Base-by-base conservation (phyloP, 1,284 basidiomycete genomes). In the Malassezia sp. region DNA sequence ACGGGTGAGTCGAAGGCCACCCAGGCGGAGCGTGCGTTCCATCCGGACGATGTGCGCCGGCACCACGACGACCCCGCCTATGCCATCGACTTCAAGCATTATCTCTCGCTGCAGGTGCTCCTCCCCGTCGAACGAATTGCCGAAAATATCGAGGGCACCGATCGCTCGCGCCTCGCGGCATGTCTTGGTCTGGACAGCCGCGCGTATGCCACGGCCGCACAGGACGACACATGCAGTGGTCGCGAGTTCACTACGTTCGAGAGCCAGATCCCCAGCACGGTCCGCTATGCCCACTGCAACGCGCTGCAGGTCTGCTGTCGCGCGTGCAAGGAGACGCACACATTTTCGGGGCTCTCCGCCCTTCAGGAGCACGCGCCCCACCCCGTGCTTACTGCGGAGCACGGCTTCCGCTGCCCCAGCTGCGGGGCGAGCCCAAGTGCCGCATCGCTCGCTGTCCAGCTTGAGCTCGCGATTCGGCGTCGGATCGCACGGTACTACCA, bases 141-240 rank as follows among this genome's bases (percentile, higher is more conserved):
- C 67, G 93, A 95, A 46, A 83, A 84, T 5, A 96, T 99, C 47
- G 87, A 95, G 63, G 91, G 91, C 7, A 96, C 90, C 0, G 91
- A 97, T 62, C 78, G 85, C 26, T 75, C 86, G 8, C 77, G 91
- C 23, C 73, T 97, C 12, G 93, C 93, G 1, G 87, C 95, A 73
- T 96, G 89, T 67, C 78, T 99, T 6, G 91, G 89, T 10, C 77
- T 99, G 45, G 90, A 97, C 68, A 84, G 87, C 3, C 73, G 77
- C 23, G 80, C 83, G 33, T 96, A 84, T 72, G 78, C 59, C 2
- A 24, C 55, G 21, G 35, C 36, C 5, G 57, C 70, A 2, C 69
- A 70, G 2, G 59, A 61, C 0, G 73, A 72, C 10, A 76, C 78
- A 5, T 73, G 75, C 0, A 18, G 33, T 10, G 84, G 84, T 22